These are phyloP conservation scores for Cordyceps tenuipes DNA, from an alignment of 2,329 filamentous ascomycete genomes.

Conservation along the genomic window DNA sequence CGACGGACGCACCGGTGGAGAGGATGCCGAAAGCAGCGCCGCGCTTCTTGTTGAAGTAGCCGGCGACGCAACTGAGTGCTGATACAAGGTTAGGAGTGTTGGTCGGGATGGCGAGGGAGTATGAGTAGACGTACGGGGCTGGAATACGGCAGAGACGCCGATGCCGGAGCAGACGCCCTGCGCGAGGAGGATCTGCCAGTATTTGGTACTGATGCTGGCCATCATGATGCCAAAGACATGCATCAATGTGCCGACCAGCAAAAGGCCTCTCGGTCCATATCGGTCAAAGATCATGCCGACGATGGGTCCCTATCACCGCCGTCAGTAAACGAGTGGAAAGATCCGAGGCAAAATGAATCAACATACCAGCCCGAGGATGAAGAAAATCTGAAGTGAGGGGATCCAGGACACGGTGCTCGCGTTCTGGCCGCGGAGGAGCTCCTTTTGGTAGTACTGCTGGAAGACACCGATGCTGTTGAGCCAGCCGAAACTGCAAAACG, in stretches of 20 bases:
- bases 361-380: slow-evolving; percentile 41
- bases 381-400: slow-evolving; percentile 45
- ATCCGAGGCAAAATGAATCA: slow-evolving; percentile 19
- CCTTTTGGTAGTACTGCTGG: slow-evolving; percentile 48
- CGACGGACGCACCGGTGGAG: slow-evolving; percentile 27
- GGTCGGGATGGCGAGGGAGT: neutral
- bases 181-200: slow-evolving; percentile 33
- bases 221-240: slow-evolving; percentile 58
- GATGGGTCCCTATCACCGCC: slow-evolving; percentile 39
- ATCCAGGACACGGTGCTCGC: slow-evolving; percentile 55
- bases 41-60: slow-evolving; percentile 27
- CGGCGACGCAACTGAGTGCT: slow-evolving; percentile 24
- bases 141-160: slow-evolving; percentile 27
- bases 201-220: slow-evolving; percentile 39
- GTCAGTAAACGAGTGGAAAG: neutral
- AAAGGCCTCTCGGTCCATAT: slow-evolving; percentile 49
- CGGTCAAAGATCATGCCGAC: slow-evolving; percentile 56
- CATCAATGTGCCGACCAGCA: slow-evolving; percentile 43
- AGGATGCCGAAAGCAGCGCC: slow-evolving; percentile 29
- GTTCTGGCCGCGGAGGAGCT: slow-evolving; percentile 39
- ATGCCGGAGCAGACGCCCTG: slow-evolving; percentile 31
- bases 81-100: neutral
- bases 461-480: slow-evolving; percentile 40
- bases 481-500: slow-evolving; percentile 34
- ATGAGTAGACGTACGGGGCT: slow-evolving; percentile 18